Evolutionary conservation across 2,329 filamentous ascomycete species (phyloP).

Genomic region (Saccharata proteae): DNA sequence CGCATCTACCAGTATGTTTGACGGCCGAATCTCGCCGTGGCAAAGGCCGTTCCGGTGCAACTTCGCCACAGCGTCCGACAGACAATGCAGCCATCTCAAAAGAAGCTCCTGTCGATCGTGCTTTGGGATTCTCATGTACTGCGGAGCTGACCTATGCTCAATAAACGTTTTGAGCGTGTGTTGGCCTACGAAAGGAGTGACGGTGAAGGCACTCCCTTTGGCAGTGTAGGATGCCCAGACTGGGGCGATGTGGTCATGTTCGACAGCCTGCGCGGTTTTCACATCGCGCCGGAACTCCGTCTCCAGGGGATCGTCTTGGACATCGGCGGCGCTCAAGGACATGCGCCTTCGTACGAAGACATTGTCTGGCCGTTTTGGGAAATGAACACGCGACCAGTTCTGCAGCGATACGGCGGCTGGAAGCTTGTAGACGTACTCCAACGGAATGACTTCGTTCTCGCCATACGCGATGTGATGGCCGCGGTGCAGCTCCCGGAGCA

Average conservation of each 20-base stretch:
- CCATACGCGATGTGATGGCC: slow-evolving; percentile 53
- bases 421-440: slow-evolving; percentile 53
- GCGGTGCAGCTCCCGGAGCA: slow-evolving; percentile 50
- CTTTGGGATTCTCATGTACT: slow-evolving; percentile 51
- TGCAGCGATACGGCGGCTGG: slow-evolving; percentile 35
- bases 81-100: slow-evolving; percentile 64
- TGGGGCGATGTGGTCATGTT: slow-evolving; percentile 58
- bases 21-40: slow-evolving; percentile 59
- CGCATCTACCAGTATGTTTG: slow-evolving; percentile 54
- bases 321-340: slow-evolving; percentile 32
- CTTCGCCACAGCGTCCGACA: slow-evolving; percentile 55
- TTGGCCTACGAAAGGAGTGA: slow-evolving; percentile 56
- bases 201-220: slow-evolving; percentile 49
- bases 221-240: slow-evolving; percentile 61
- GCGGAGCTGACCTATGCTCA: slow-evolving; percentile 45
- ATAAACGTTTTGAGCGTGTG: slow-evolving; percentile 57
- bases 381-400: slow-evolving; percentile 48
- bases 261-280: slow-evolving; percentile 43
- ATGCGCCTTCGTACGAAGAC: slow-evolving; percentile 48
- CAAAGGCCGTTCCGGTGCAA: slow-evolving; percentile 52
- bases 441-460: slow-evolving; percentile 55
- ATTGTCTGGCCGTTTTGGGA: slow-evolving; percentile 48
- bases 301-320: slow-evolving; percentile 16
- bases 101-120: slow-evolving; percentile 46
- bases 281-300: slow-evolving; percentile 49